These are phyloP conservation scores for Taiozyma sp. DNA, from an alignment of 1,139 yeast species.

Conservation along the genomic window DNA sequence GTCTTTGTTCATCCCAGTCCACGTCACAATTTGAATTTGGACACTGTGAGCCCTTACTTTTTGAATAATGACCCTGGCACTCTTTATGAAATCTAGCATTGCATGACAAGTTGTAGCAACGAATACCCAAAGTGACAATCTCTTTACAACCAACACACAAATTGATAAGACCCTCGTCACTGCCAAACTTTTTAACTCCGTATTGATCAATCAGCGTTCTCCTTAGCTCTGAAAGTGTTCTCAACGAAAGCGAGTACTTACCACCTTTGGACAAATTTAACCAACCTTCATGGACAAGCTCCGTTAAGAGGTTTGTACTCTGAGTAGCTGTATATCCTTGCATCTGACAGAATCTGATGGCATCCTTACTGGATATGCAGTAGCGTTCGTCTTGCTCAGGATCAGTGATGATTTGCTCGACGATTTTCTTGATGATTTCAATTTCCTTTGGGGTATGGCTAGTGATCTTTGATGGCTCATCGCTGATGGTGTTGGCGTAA, in stretches of 20 bases:
- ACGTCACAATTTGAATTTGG: slow-evolving; percentile 23
- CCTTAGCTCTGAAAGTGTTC: slow-evolving; percentile 45
- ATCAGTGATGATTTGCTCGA: slow-evolving; percentile 39
- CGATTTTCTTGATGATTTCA: slow-evolving; percentile 41
- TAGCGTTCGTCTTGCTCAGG: slow-evolving; percentile 14
- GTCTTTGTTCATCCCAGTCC: slow-evolving; percentile 10
- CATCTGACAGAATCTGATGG: slow-evolving; percentile 11
- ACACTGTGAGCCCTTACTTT: slow-evolving; percentile 25
- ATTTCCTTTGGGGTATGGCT: slow-evolving; percentile 43
- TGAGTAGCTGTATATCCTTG: slow-evolving; percentile 26
- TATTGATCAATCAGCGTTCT: slow-evolving; percentile 40
- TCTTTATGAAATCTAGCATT: slow-evolving; percentile 41
- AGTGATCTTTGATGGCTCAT: slow-evolving; percentile 37
- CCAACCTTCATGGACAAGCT: slow-evolving; percentile 53
- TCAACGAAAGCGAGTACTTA: slow-evolving; percentile 31
- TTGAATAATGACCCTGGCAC: slow-evolving; percentile 39
- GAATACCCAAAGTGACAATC: slow-evolving; percentile 50
- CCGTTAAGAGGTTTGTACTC: slow-evolving; percentile 33
- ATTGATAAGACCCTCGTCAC: slow-evolving; percentile 37
- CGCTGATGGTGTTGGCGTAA: slow-evolving; percentile 40
- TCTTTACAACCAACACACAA: slow-evolving; percentile 52
- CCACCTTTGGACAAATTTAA: slow-evolving; percentile 27
- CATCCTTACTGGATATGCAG: slow-evolving; percentile 13
- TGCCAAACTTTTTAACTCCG: slow-evolving; percentile 30
- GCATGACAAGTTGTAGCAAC: slow-evolving; percentile 33